Evolutionary conservation across 306 rosid species (phyloP), one percentile per base, ranked within the genome.

Genomic region (Canavalia ensiformis): DNA sequence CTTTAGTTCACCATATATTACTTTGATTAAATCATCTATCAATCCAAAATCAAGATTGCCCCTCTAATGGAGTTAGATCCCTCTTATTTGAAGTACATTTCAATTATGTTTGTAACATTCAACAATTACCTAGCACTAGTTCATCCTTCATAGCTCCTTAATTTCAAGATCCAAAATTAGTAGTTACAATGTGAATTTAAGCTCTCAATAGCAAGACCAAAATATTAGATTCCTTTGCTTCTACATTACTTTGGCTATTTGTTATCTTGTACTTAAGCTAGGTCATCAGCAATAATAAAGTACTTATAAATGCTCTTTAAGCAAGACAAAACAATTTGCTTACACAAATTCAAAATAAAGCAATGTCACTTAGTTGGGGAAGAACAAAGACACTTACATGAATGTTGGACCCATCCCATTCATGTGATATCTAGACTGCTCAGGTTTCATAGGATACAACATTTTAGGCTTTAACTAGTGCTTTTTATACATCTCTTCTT

Each of bases 351-450:
- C 1, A 34, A 62, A 62, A 31, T 39, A 11, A 41, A 59, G 6
- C 2, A 57, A 29, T 57, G 42, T 3, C 6, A 60, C 8, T 33
- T 9, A 30, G 39, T 0, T 60, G 4, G 6, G 13, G 42, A 59
- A 10, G 39, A 33, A 59, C 2, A 3, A 1, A 34, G 28, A 62
- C 10, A 33, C 68, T 35, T 45, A 62, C 46, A 10, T 62, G 68
- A 29, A 62, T 34, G 68, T 62, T 62, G 68, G 68, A 11, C 46
- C 68, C 68, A 62, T 37, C 47, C 47, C 47, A 63, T 63, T 62
- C 47, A 63, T 63, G 68, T 33, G 25, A 1, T 37, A 37, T 37
- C 41, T 37, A 37, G 4, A 37, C 68, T 59, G 25, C 44, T 62
- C 25, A 34, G 34, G 6, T 60, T 60, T 65, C 33, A 25, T 8